Conservation (phyloP, 768 basidiomycete species). For the Suillus subluteus region DNA sequence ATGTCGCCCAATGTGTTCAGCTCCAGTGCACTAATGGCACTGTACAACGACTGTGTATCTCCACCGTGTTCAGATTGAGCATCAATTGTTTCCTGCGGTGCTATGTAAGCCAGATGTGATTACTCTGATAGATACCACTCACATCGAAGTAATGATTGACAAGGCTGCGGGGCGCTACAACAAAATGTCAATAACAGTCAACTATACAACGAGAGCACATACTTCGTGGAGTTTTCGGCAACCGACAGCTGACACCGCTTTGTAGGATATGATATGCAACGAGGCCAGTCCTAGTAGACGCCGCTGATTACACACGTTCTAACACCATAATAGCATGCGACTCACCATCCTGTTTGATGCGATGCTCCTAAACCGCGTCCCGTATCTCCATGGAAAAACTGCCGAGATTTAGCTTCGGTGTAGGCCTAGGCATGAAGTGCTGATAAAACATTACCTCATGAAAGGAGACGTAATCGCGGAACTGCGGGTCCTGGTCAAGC, state of each 20-base stretch:
- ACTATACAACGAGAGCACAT: constrained; percentile 33
- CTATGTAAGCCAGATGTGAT: neutral
- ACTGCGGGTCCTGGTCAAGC: constrained; percentile 91
- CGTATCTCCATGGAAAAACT: constrained; percentile 96
- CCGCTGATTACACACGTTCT: neutral
- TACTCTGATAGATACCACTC: constrained; percentile 29
- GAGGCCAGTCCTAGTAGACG: constrained; percentile 75
- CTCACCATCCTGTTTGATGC: constrained; percentile 96
- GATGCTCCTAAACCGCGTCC: constrained; percentile 95
- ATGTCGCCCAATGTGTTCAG: constrained; percentile 64
- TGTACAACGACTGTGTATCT: constrained; percentile 63
- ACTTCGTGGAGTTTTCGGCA: constrained; percentile 96
- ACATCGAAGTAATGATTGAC: constrained; percentile 96
- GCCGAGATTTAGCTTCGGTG: constrained; percentile 2
- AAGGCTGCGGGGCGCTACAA: constrained; percentile 79
- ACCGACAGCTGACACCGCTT: constrained; percentile 83
- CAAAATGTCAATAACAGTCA: constrained; percentile 11
- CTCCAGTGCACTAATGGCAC: constrained; percentile 61
- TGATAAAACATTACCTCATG: constrained; percentile 67
- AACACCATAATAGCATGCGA: neutral
- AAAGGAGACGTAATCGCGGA: constrained; percentile 96
- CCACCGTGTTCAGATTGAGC: constrained; percentile 75
- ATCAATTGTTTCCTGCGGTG: constrained; percentile 70
- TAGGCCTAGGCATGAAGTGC: neutral
- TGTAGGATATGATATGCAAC: constrained; percentile 92